Base-by-base conservation (phyloP, 2,329 filamentous ascomycete species). In the Cercospora berteroae region DNA sequence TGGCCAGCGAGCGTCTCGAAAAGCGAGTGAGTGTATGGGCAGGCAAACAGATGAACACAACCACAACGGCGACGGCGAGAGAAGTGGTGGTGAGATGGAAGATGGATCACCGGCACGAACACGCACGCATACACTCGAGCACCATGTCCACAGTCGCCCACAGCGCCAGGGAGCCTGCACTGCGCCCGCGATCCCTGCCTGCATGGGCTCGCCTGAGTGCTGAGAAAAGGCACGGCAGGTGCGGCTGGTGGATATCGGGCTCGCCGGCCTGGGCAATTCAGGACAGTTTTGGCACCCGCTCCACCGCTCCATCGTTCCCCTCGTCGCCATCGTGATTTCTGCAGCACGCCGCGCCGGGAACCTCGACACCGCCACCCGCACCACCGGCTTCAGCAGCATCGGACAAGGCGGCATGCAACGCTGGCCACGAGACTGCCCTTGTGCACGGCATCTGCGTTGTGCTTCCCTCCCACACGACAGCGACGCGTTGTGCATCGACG, bases 401-500 rank as follows among this genome's bases (percentile, higher is more conserved):
- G 36, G 36, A 39, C 36, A 2, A 1, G 36, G 2, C 60, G 16
- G n/a, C 13, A 62, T 25, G 60, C 50, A 56, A 16, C 48, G 29
- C 20, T 27, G 31, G 27, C 59, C 61, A 57, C 50, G 48, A 56
- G 61, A 18, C 36, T 48, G 16, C 29, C 29, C 33, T 23, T 8
- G 48, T 13, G 9, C 48, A 63, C 60, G 23, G 27, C 44, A 36
- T 56, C 18, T 56, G 13, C 42, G 60, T 36, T 9, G 4, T 62
- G 29, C 44, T 31, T 33, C 29, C 20, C 23, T 62, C 52, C 42
- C 60, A 27, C 39, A 29, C 29, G 57, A 59, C 63, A 39, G 55
- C 62, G 57, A 58, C 62, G 66, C 62, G 62, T 58, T 50, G 39
- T 44, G 27, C 52, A n/a, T 57, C 13, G 52, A 57, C 52, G 52